Evolutionary conservation across 75 land plant species (phyloP), one percentile per base, ranked within the genome.

Genomic region (Isoetes taiwanensis): DNA sequence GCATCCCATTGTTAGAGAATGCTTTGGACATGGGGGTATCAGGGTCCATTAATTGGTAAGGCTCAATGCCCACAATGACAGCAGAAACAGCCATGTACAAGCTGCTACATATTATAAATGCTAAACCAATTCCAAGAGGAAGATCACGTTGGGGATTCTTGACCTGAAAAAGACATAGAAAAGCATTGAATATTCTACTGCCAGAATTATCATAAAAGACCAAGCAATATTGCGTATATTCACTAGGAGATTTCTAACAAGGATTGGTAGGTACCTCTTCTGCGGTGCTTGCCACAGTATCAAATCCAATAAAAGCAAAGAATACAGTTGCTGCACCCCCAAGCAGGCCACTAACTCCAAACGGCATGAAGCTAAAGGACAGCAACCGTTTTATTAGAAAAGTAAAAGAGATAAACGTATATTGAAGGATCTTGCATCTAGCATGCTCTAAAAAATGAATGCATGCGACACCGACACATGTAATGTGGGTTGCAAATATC

Each of bases 321-420:
- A 94, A 94, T 56, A 94, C 90, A 30, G 99, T 94, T 27, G 99
- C 96, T 37, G 99, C 84, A 4, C 99, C 99, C 52, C 84, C 83
- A 67, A 94, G 90, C 90, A 89, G 70, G 9, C 99, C 96, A 76
- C 78, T 78, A 1, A 90, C 61, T 14, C 99, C 99, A 68, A 61
- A 88, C 10, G 99, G 99, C 29, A 94, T 73, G 63, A 79, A 94
- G 30, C 98, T 93, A 65, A 29, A 58, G 28, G 50, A n/a, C n/a
- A 40, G 38, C 4, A 34, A 33, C 29, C 29, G 30, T 30, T 27
- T 1, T 32, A 27, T 52, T 10, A 28, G 20, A 54, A 54, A 29
- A 24, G 0, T 52, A 28, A 27, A 16, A 2, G 6, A 17, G 21
- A n/a, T 52, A 16, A 52, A 52, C n/a, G 29, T 11, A 52, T 31